Evolutionary conservation across 192 early-diverging fungal species (phyloP), one percentile per base, ranked within the genome.

Genomic region (Podila epigama): DNA sequence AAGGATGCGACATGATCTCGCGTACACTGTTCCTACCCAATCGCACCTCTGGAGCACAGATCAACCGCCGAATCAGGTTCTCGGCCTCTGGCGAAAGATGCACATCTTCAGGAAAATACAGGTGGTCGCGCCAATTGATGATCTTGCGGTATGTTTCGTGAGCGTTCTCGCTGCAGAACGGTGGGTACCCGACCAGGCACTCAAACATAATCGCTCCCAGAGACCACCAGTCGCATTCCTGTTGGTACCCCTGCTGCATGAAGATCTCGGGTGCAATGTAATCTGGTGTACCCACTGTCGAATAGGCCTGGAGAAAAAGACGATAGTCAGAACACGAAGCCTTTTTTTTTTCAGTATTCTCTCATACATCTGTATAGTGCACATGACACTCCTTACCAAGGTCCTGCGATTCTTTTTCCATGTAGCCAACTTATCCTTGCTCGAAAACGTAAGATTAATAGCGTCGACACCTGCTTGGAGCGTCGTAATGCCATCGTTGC

Each of bases 141-240:
- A 99, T 99, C 86, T 99, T 98, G 55, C 93, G 89, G 70, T 98
- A 99, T 0, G 97, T 99, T 61, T 98, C 98, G 61, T 97, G 94
- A 29, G 94, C 88, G 79, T 92, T 92, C 51, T 98, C 97, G 53
- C 91, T 92, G 79, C 95, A 97, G 78, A 99, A 99, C 6, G 98
- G 97, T 44, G 97, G 97, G 68, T 97, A 99, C 20, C 98, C 98
- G 39, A 95, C 92, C 67, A 99, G 83, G 68, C 97, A 98, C 77
- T 99, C 98, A 84, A 95, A 99, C 93, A 99, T 98, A 70, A 99
- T 99, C 6, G 96, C 96, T 29, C 98, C 98, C 29, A 99, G 78
- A 8, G 96, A 97, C 98, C 98, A 99, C 94, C 95, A 99, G 85
- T 99, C 98, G 79, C 97, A 99, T 58, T 97, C 95, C 75, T 95